Conservation (phyloP, 768 basidiomycete genomes). For the Leccinum disarticulatum region DNA sequence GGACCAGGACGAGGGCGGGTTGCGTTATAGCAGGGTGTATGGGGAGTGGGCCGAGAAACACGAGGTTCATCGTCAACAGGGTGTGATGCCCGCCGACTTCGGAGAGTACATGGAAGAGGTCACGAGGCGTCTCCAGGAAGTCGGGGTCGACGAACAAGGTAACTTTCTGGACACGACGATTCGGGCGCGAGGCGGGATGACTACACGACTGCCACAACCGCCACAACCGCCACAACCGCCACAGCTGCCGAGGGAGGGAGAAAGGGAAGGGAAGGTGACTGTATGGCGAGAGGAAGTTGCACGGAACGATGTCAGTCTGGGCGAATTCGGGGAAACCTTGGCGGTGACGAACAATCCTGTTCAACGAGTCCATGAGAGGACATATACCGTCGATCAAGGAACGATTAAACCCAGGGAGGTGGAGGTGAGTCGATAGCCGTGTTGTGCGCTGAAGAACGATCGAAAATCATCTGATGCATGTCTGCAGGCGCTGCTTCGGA, state of each 20-base stretch:
- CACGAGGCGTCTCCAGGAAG: slow-evolving; percentile 36
- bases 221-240: slow-evolving; percentile 6
- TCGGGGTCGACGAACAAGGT: slow-evolving; percentile 33
- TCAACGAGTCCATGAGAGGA: slow-evolving; percentile 13
- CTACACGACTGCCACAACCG: slow-evolving; percentile 6
- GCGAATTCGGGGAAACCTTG: slow-evolving; percentile 24
- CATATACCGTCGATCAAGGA: slow-evolving; percentile 11
- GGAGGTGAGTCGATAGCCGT: slow-evolving; percentile 20
- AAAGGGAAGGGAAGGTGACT: slow-evolving; percentile 40
- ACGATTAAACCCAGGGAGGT: slow-evolving; percentile 19
- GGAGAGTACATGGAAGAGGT: slow-evolving; percentile 31
- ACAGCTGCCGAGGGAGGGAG: slow-evolving; percentile 14
- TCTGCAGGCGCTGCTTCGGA: slow-evolving; percentile 19
- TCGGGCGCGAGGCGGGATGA: slow-evolving; percentile 7
- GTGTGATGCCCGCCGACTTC: slow-evolving; percentile 24
- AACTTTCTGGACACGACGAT: slow-evolving; percentile 21
- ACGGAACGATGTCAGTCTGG: slow-evolving; percentile 29
- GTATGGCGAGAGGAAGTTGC: slow-evolving; percentile 58
- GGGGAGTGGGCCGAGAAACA: slow-evolving; percentile 33
- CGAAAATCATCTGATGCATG: neutral
- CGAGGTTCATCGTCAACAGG: slow-evolving; percentile 29
- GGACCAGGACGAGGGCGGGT: slow-evolving; percentile 5
- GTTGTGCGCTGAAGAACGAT: neutral
- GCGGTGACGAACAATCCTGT: slow-evolving; percentile 15
- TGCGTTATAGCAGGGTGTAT: slow-evolving; percentile 31